phyloP scores from a whole-genome alignment of 2,329 filamentous ascomycete species.

The Chrysoporthe puriensis region DNA sequence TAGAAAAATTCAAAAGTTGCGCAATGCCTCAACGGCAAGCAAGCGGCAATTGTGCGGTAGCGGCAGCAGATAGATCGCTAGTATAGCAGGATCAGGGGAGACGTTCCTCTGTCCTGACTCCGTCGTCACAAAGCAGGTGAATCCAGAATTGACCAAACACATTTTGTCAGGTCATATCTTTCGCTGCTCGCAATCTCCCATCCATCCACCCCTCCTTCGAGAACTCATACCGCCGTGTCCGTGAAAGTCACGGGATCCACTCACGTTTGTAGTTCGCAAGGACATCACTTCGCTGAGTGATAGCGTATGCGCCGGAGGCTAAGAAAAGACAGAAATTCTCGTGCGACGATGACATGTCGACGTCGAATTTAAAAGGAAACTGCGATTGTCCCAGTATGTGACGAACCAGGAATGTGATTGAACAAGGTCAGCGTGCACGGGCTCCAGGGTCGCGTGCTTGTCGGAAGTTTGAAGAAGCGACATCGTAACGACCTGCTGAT shows the following conservation, averaged over 20 bases:
- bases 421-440: constrained; percentile 12
- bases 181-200: constrained; percentile 10
- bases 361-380: constrained; percentile 15
- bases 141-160: not conserved
- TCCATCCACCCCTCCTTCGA: constrained; percentile 11
- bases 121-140: constrained; percentile 5
- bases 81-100: constrained; percentile 23
- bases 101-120: not conserved
- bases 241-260: constrained; percentile 18
- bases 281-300: constrained; percentile 17
- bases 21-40: constrained; percentile 1
- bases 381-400: constrained; percentile 22
- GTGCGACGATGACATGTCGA: constrained; percentile 14
- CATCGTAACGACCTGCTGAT: constrained; percentile 12
- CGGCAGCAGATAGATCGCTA: constrained; percentile 27
- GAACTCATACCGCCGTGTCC: constrained; percentile 16
- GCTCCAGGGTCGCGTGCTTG: constrained; percentile 12
- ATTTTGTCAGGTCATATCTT: constrained; percentile 2
- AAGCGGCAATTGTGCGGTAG: constrained; percentile 23
- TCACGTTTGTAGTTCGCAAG: constrained; percentile 10
- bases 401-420: constrained; percentile 23
- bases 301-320: constrained; percentile 6
- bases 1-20: not conserved
- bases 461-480: constrained; percentile 15
- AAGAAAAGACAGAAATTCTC: constrained; percentile 16